Base-by-base conservation (phyloP, 768 basidiomycete genomes). In the Guyanaporus albipodus region DNA sequence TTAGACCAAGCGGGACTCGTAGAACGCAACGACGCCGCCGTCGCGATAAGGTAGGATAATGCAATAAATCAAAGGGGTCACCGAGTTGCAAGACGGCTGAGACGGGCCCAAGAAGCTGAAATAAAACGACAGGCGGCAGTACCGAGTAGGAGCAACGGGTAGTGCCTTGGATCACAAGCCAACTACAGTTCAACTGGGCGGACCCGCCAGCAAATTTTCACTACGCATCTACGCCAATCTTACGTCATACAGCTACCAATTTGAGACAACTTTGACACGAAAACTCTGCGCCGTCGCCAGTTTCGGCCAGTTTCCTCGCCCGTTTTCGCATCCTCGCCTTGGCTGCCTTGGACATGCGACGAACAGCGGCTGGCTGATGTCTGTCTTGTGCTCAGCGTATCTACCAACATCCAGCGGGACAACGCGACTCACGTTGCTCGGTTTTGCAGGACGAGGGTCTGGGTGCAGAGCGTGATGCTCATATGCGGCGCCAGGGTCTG, bases 401-500 rank as follows among this genome's bases (percentile, higher is more conserved):
- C 42, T 10, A 12, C 2, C 40, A 22, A 7, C 9, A 27, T 15
- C 14, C 15, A 2, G 6, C 8, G 9, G 11, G 2, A n/a, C 12
- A 14, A 28, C 23, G 18, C 31, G 18, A 46, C 36, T 83, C 40
- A 80, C 77, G 19, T 65, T 46, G 50, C 52, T 9, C 47, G 42
- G 38, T 71, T 72, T 8, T 63, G 56, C 18, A 66, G 59, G 7
- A 72, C 69, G 0, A 80, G 61, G 44, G 76, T 69, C 42, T 55
- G 55, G 21, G 69, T 67, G 12, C 78, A 80, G 0, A 91, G 66
- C 0, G 83, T 88, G 47, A 90, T 68, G 50, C 75, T 80, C 81
- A 91, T 85, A 46, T 76, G 86, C 1, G 86, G 80, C 3, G 76
- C 78, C 52, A 77, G 76, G 7, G 73, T 75, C 54, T 73, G 73